Conservation (phyloP, 768 basidiomycete genomes). For the Hypholoma sublateritium region DNA sequence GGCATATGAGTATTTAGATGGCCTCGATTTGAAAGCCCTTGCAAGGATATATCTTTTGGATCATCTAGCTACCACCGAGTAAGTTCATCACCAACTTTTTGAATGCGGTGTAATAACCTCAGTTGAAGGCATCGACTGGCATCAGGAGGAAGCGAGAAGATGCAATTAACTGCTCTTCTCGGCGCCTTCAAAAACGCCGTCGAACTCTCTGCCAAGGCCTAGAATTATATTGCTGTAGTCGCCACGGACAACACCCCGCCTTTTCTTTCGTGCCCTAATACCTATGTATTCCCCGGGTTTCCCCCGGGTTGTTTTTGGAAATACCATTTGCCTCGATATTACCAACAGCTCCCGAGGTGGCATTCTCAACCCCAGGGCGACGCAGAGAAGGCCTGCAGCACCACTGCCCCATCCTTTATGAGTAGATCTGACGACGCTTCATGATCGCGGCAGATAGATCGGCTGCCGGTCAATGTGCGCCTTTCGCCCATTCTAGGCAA, state of each 20-base stretch:
- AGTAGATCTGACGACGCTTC: too few relatives aligned
- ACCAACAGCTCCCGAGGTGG: too few relatives aligned
- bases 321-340: too few relatives aligned
- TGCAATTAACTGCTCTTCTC: conserved; percentile 88
- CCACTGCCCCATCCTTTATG: too few relatives aligned
- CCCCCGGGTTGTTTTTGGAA: too few relatives aligned
- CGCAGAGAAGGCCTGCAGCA: too few relatives aligned
- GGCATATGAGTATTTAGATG: conserved; percentile 87
- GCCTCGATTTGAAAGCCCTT: conserved; percentile 81
- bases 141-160: conserved; percentile 90
- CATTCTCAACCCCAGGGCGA: too few relatives aligned
- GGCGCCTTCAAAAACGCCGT: conserved; percentile 94
- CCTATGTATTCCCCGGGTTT: too few relatives aligned
- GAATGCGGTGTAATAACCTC: not conserved
- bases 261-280: too few relatives aligned
- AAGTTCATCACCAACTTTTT: conserved; percentile 28
- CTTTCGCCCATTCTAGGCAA: not conserved
- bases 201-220: conserved; percentile 59
- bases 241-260: too few relatives aligned
- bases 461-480: not conserved
- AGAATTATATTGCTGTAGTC: not conserved
- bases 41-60: conserved; percentile 92
- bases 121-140: conserved; percentile 78
- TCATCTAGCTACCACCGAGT: conserved; percentile 95
- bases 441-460: too few relatives aligned